These are phyloP conservation scores for Pseudogymnoascus destructans DNA, from an alignment of 2,329 filamentous ascomycete genomes.

Conservation along the genomic window DNA sequence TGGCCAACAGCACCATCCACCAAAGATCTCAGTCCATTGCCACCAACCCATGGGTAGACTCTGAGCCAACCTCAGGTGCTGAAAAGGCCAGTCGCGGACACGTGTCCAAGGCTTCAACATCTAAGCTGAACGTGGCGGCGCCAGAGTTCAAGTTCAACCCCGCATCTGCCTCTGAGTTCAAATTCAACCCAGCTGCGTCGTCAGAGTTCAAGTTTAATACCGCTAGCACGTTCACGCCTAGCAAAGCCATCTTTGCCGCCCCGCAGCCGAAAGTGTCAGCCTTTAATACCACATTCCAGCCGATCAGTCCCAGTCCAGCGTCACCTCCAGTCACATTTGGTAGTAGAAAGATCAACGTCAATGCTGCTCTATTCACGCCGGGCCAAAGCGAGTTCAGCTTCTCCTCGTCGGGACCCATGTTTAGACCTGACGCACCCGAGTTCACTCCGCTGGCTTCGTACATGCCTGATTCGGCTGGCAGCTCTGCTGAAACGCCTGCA, in stretches of 20 bases:
- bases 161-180: slow-evolving; percentile 55
- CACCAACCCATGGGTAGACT: slow-evolving; percentile 52
- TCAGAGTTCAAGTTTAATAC: slow-evolving; percentile 63
- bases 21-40: slow-evolving; percentile 41
- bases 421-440: slow-evolving; percentile 62
- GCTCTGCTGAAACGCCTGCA: slow-evolving; percentile 29
- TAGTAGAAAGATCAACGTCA: slow-evolving; percentile 44
- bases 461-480: slow-evolving; percentile 36
- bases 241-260: slow-evolving; percentile 34
- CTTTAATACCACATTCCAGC: slow-evolving; percentile 16
- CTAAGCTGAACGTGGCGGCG: slow-evolving; percentile 77
- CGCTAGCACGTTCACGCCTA: slow-evolving; percentile 38
- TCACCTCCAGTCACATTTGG: slow-evolving; percentile 21
- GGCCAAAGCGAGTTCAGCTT: slow-evolving; percentile 54
- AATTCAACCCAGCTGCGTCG: slow-evolving; percentile 71
- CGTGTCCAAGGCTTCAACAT: slow-evolving; percentile 55
- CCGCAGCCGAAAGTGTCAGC: slow-evolving; percentile 34
- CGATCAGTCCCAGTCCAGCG: slow-evolving; percentile 22
- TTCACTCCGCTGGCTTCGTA: slow-evolving; percentile 51
- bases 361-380: slow-evolving; percentile 60
- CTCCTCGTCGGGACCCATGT: slow-evolving; percentile 50
- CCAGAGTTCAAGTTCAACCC: slow-evolving; percentile 57
- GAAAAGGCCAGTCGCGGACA: slow-evolving; percentile 38
- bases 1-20: slow-evolving; percentile 36
- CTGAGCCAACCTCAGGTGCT: slow-evolving; percentile 29